A percentile compares a stretch with the other conserved stretches of the same genome.
phyloP scores from a whole-genome alignment of 805 yeast species.

The Brettanomyces bruxellensis region DNA sequence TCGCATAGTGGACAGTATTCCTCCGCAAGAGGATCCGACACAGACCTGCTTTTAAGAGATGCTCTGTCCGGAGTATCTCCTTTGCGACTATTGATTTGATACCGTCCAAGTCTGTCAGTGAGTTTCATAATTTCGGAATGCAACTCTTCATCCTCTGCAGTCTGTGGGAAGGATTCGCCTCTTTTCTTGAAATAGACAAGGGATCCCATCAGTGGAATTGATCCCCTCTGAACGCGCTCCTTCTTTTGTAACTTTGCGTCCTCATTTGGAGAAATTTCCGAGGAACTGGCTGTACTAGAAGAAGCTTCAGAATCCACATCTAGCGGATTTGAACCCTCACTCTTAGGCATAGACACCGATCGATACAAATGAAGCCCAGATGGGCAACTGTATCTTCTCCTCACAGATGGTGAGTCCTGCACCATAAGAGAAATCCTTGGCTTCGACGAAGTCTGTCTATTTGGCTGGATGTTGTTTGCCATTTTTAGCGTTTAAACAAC shows the following conservation, averaged over 20 bases:
- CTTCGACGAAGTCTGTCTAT: no score
- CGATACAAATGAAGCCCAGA: not conserved
- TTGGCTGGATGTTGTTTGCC: no score
- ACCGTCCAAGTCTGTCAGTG: not conserved
- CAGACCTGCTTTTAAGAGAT: not conserved
- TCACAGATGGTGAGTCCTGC: not conserved
- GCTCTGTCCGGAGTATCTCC: not conserved
- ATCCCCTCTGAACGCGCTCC: conserved; percentile 7
- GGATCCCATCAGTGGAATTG: conserved; percentile 22
- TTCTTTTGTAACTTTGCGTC: no score
- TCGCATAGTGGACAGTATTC: no score
- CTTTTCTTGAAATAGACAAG: conserved; percentile 14
- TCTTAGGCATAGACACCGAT: no score
- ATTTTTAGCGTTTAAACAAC: no score
- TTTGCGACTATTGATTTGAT: not conserved
- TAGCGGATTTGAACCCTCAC: no score
- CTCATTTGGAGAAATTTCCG: no score
- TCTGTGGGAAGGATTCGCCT: not conserved
- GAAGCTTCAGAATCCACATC: no score
- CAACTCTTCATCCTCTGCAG: not conserved
- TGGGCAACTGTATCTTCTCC: not conserved
- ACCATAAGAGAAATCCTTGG: not conserved
- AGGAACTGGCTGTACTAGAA: no score
- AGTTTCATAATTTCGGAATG: not conserved
- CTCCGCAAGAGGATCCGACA: not conserved